A percentile compares a stretch with the other conserved stretches of the same genome.
These are phyloP conservation scores for Gossypium lobatum DNA, from an alignment of 441 rosid genomes.

Conservation along the genomic window DNA sequence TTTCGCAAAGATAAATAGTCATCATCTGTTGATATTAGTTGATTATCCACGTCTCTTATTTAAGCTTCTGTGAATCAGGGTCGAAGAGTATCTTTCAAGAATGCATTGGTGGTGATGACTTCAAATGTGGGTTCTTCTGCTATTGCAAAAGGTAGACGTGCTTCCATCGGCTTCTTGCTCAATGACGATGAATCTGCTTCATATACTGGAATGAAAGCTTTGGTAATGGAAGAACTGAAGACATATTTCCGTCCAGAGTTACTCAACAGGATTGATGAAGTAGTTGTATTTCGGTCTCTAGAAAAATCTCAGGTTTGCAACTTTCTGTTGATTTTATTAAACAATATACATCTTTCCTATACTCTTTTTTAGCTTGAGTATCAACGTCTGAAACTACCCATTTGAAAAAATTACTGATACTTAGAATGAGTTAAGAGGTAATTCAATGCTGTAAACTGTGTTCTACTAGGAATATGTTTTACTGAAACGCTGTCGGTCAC, in stretches of 20 bases:
- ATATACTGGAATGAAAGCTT: slow-evolving; percentile 53
- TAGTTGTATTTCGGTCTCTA: slow-evolving; percentile 58
- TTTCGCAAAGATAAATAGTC: background rate
- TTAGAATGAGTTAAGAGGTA: slow-evolving; percentile 5
- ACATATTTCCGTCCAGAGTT: slow-evolving; percentile 70
- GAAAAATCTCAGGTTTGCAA: slow-evolving; percentile 78
- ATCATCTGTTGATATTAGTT: background rate
- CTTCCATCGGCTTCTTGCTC: slow-evolving; percentile 54
- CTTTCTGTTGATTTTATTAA: background rate
- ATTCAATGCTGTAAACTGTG: background rate
- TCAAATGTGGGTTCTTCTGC: slow-evolving; percentile 66
- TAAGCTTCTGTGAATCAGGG: slow-evolving; percentile 40
- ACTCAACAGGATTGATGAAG: slow-evolving; percentile 70
- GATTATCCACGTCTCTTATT: slow-evolving; percentile 13
- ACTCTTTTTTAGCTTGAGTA: background rate
- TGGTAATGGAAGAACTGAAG: slow-evolving; percentile 62
- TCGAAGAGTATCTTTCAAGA: slow-evolving; percentile 67
- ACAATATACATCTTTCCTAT: background rate
- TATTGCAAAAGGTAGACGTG: slow-evolving; percentile 58
- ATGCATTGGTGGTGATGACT: slow-evolving; percentile 69
- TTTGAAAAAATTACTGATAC: background rate
- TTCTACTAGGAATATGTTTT: background rate
- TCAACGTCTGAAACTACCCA: background rate
- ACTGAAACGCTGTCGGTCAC: background rate
- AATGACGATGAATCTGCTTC: slow-evolving; percentile 48